Conservation (phyloP, 169 alveolate species). For the Perkinsus chesapeaki region DNA sequence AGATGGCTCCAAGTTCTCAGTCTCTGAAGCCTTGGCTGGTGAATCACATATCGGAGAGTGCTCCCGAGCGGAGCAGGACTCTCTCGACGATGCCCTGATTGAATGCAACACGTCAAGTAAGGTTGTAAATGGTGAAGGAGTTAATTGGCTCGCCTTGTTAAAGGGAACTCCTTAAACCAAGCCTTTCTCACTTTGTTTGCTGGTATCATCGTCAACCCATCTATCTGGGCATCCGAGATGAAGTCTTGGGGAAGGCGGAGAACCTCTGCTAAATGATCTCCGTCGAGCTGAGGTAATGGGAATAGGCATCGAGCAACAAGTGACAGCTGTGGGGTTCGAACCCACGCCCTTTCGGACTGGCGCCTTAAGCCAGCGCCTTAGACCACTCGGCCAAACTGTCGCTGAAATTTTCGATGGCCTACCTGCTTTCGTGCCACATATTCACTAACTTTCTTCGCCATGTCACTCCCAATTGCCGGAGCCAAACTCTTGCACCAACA, state of each 20-base stretch:
- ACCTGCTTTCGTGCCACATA: background rate
- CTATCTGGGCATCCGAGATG: background rate
- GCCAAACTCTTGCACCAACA: background rate
- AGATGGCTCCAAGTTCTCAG: background rate
- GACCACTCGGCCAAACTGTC: slow-evolving; percentile 6
- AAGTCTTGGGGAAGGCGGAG: background rate
- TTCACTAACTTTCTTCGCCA: background rate
- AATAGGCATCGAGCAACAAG: background rate
- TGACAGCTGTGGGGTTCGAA: slow-evolving; percentile 5
- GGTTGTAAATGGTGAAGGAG: background rate
- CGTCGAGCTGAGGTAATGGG: background rate
- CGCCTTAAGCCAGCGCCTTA: slow-evolving; percentile 6
- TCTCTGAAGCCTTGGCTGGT: background rate
- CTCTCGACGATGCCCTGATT: background rate
- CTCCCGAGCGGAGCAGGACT: background rate
- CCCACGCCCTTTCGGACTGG: slow-evolving; percentile 7
- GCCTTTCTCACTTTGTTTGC: background rate
- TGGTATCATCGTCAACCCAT: background rate
- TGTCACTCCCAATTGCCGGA: background rate
- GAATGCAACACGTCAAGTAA: background rate
- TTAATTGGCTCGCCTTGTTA: background rate
- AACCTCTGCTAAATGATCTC: background rate
- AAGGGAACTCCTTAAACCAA: background rate
- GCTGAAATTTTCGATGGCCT: background rate
- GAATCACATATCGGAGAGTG: background rate